phyloP scores from a whole-genome alignment of 305 asterid species.

The Salvia sclarea region DNA sequence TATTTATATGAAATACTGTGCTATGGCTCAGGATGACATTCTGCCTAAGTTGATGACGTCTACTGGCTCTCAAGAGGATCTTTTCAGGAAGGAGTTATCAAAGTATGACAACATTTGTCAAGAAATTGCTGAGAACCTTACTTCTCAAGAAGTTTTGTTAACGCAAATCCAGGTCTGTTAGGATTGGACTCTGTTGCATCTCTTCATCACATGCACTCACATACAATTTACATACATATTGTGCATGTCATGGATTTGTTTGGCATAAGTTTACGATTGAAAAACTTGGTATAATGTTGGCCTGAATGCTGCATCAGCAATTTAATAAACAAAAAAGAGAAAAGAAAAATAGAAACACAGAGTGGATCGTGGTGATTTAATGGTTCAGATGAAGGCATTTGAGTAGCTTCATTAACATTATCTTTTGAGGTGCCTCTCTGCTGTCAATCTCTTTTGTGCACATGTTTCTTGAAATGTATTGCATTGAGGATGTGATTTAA shows the following conservation, averaged over 20 bases:
- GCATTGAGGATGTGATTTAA: constrained; percentile 2
- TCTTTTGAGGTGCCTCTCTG: constrained; percentile 14
- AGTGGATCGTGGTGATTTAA: constrained; percentile 7
- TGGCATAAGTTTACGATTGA: background rate
- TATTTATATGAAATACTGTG: constrained; percentile 26
- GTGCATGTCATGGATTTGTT: constrained; percentile 2
- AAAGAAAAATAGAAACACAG: background rate
- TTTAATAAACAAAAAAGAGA: background rate
- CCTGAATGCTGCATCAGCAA: background rate
- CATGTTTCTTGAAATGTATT: constrained; percentile 6
- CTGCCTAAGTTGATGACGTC: constrained; percentile 92
- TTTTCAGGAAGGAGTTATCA: constrained; percentile 85
- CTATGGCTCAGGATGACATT: constrained; percentile 81
- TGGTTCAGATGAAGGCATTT: background rate
- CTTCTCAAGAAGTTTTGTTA: constrained; percentile 79
- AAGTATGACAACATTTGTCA: constrained; percentile 81
- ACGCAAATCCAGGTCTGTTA: constrained; percentile 79
- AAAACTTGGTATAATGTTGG: constrained; percentile 7
- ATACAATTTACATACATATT: constrained; percentile 4
- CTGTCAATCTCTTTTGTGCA: background rate
- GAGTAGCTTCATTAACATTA: constrained; percentile 7
- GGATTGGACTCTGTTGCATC: constrained; percentile 21
- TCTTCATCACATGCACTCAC: constrained; percentile 4
- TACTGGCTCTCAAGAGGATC: constrained; percentile 91
- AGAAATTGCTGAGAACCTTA: constrained; percentile 80